A percentile compares a stretch with the other conserved stretches of the same genome.
These are phyloP conservation scores for Cercospora zeae-maydis DNA, from an alignment of 2,329 filamentous ascomycete species.

Conservation along the genomic window DNA sequence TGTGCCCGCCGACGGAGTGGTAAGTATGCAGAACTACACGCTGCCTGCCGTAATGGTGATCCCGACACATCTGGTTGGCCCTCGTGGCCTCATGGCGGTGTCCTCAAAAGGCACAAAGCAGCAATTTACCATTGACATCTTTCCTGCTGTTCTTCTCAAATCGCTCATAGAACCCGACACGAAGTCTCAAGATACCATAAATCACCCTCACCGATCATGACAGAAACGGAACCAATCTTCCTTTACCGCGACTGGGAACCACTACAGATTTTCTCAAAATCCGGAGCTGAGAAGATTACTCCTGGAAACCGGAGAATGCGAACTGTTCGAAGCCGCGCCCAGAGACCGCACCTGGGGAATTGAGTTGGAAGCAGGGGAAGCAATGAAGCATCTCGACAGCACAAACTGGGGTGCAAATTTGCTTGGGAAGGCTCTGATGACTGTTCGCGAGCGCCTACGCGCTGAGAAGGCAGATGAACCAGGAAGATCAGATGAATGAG, in stretches of 20 bases:
- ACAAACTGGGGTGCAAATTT: conserved; percentile 51
- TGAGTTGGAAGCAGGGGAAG: conserved; percentile 47
- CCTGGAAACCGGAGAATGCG: conserved; percentile 48
- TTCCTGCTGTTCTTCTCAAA: background rate
- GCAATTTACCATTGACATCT: background rate
- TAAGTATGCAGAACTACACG: too few relatives aligned
- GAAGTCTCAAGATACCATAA: background rate
- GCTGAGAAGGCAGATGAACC: background rate
- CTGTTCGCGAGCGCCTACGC: conserved; percentile 5
- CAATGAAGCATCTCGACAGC: conserved; percentile 2
- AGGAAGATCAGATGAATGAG: background rate
- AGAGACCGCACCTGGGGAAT: conserved; percentile 64
- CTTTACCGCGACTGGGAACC: conserved; percentile 52
- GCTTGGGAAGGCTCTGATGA: conserved; percentile 9
- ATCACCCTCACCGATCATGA: background rate
- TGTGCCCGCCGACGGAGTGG: too few relatives aligned
- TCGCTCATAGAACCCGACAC: background rate
- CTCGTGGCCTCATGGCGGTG: background rate
- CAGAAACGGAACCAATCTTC: conserved; percentile 28
- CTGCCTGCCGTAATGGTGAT: background rate
- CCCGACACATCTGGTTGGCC: background rate
- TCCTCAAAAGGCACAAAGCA: background rate
- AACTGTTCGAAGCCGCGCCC: conserved; percentile 56
- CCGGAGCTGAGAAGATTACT: conserved; percentile 41
- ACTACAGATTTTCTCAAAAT: conserved; percentile 55